Evolutionary conservation across 2,329 filamentous ascomycete genomes (phyloP).

Genomic region (Talaromyces pinophilus): DNA sequence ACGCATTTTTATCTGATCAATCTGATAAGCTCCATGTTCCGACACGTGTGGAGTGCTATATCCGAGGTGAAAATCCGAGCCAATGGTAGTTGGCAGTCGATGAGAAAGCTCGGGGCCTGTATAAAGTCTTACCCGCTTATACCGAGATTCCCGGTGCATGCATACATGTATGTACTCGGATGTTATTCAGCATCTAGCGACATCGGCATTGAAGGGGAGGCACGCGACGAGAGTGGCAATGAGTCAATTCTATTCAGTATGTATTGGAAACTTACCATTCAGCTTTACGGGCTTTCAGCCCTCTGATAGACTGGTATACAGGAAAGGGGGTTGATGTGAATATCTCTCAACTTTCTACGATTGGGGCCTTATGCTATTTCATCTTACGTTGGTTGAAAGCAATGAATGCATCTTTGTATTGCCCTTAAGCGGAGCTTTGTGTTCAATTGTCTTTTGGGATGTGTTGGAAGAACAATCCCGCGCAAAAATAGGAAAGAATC

Average conservation of each 20-base stretch:
- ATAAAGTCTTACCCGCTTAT: not conserved
- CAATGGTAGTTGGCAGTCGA: not conserved
- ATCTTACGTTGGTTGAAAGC: not conserved
- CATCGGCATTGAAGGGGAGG: not conserved
- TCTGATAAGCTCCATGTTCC: slow-evolving; percentile 11
- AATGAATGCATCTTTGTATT: not conserved
- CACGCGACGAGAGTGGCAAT: not conserved
- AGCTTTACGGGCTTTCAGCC: not conserved
- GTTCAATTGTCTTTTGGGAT: not conserved
- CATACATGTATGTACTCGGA: not conserved
- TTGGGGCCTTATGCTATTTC: not conserved
- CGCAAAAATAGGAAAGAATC: not conserved
- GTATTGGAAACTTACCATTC: not conserved
- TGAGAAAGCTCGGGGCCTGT: not conserved
- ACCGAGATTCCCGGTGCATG: not conserved
- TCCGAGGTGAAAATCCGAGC: not conserved
- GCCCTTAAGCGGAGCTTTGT: not conserved
- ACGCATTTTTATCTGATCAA: slow-evolving; percentile 14
- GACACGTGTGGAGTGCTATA: not conserved
- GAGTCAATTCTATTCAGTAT: not conserved
- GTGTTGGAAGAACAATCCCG: not conserved
- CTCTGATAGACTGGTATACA: not conserved
- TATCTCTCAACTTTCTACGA: not conserved
- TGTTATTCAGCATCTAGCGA: not conserved
- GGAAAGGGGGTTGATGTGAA: not conserved